These are phyloP conservation scores for Rutstroemia sp. DNA, from an alignment of 2,329 filamentous ascomycete genomes.

Conservation along the genomic window DNA sequence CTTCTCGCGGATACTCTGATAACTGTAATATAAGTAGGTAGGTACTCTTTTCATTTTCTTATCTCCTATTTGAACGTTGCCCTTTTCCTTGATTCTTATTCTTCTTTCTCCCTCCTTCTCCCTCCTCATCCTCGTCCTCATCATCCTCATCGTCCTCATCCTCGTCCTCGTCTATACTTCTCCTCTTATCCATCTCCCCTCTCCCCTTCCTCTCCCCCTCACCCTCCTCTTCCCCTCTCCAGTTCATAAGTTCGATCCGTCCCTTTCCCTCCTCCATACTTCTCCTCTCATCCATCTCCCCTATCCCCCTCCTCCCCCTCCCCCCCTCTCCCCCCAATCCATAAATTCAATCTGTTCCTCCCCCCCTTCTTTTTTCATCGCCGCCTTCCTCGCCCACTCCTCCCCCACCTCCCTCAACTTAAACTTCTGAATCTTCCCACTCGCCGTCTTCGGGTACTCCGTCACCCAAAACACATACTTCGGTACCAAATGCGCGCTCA, in stretches of 20 bases:
- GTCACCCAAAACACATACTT: constrained; percentile 84
- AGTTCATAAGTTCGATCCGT: too few relatives aligned
- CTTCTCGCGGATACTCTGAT: too few relatives aligned
- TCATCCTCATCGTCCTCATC: too few relatives aligned
- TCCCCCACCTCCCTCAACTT: constrained; percentile 56
- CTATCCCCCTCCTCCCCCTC: too few relatives aligned
- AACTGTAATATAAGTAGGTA: too few relatives aligned
- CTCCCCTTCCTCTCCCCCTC: background rate
- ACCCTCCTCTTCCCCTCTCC: background rate
- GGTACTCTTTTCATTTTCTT: too few relatives aligned
- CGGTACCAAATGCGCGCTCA: constrained; percentile 73
- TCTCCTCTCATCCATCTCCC: background rate
- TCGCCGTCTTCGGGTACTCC: constrained; percentile 89
- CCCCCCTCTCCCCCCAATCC: background rate
- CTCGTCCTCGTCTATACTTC: too few relatives aligned
- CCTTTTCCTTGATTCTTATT: too few relatives aligned
- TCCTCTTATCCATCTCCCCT: background rate
- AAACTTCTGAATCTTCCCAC: constrained; percentile 95
- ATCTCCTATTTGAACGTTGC: too few relatives aligned
- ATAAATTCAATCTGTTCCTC: too few relatives aligned
- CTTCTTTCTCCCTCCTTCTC: background rate
- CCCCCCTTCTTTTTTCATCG: background rate
- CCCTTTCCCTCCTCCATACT: too few relatives aligned
- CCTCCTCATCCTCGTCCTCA: background rate
- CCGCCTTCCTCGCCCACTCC: background rate